Base-by-base conservation (phyloP, 352 stramenopile species). In the Globisporangium cederbergense region DNA sequence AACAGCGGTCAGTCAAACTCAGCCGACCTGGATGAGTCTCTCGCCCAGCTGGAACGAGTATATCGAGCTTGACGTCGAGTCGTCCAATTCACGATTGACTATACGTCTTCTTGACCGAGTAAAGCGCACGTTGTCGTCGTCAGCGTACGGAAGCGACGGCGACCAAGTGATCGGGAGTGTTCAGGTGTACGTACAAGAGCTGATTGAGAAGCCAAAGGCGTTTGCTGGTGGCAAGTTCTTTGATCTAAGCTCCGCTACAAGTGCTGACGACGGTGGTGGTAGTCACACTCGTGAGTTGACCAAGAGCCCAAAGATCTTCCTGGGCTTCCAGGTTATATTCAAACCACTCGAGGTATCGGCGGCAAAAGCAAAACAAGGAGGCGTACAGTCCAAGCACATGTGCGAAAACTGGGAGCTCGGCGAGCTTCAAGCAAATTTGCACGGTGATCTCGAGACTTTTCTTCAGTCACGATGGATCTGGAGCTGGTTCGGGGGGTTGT, bases 31-130 rank as follows among this genome's bases (percentile, higher is more conserved):
- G 80, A 85, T 70, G 42, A 86, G 82, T 62, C 61, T 89, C 25
- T 75, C 78, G 18, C 82, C 82, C 14, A 68, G 62, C n/a, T 91
- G 82, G 82, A 71, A 81, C 57, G 80, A 91, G 71, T 73, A 75
- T 25, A 56, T 91, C 2, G 80, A 91, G 25, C 66, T 88, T n/a
- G 68, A 78, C 16, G 62, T 81, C 30, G 61, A 65, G 9, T 88
- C 78, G 2, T 25, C 67, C 1, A 75, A 74, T 20, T 64, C 78
- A 1, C 75, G 68, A 3, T 40, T 89, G 34, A 69, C 65, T 7
- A 66, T 91, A 40, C 77, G 54, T 42, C 54, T 91, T 0, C 73
- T 78, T 58, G 77, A 89, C 25, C 78, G 76, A 40, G 61, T 60
- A 14, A 65, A 56, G 38, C 22, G 65, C 4, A 47, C 43, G 13